Base-by-base conservation (phyloP, 2,329 filamentous ascomycete genomes). In the Aspergillus sp. region DNA sequence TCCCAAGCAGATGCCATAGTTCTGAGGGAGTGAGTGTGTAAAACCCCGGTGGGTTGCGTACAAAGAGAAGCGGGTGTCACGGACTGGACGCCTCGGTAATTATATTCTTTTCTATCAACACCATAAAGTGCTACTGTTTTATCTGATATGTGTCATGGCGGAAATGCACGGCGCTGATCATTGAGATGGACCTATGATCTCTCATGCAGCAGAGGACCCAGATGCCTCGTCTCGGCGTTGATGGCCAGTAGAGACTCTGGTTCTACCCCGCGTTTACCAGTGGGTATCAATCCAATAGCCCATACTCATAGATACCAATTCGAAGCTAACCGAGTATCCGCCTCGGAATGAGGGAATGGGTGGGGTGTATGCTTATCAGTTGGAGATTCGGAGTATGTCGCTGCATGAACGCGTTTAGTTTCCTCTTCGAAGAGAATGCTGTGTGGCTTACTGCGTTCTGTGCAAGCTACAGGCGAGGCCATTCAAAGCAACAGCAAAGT, bases 1-100 rank as follows among this genome's bases (percentile, higher is more conserved):
- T 73, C 51, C 74, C 75, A 76, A 23, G 64, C 57, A 33, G 59
- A 45, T 3, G 64, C 56, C 67, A 71, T 70, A 3, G 40, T 64
- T 17, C 14, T 11, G 9, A 1, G 19, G 14, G 51, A 40, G 54
- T 4, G 9, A 45, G 27, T 31, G 27, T 31, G 9, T 31, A 3
- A 9, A 31, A 31, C 4, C 27, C 9, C 27, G 27, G 27, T 31
- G 27, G 9, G 27, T 31, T 31, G 27, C 27, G 27, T 31, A 11
- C 27, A 31, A 8, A 4, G 27, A 31, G 27, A 31, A 31, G 27
- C 9, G 9, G 27, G 9, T 8, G 27, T 31, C 27, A 9, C 8
- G 27, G 9, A 31, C 27, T 31, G 27, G 27, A 31, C 27, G 27
- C 9, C 27, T 31, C 27, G 27, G 27, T 31, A 31, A 31, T 31